Conservation (phyloP, 2,329 filamentous ascomycete species). For the Orbilia oligospora region DNA sequence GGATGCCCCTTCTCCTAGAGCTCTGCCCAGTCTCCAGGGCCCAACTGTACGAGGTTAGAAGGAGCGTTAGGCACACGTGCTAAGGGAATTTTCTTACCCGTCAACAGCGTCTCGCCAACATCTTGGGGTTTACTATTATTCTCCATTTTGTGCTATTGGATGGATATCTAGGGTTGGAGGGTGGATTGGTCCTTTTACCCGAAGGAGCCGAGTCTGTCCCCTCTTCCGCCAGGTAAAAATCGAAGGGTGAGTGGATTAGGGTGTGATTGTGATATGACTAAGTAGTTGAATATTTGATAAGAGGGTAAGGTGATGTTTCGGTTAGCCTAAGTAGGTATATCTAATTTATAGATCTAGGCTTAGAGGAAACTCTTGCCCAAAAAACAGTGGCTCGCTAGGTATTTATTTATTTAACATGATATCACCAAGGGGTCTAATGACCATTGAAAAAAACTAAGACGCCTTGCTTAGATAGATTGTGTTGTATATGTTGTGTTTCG, state of each 20-base stretch:
- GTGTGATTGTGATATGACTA: too few relatives aligned
- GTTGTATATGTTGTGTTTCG: constrained; percentile 6
- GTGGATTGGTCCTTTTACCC: too few relatives aligned
- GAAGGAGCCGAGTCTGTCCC: not conserved
- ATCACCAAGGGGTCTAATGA: too few relatives aligned
- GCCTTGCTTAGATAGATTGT: not conserved
- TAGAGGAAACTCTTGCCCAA: too few relatives aligned
- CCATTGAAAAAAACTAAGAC: not conserved
- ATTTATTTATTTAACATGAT: too few relatives aligned
- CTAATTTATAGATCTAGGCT: too few relatives aligned
- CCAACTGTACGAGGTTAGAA: constrained; percentile 72
- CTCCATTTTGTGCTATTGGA: not conserved
- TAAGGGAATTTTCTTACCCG: not conserved
- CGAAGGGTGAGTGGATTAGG: not conserved
- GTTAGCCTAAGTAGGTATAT: too few relatives aligned
- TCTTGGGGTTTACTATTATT: not conserved
- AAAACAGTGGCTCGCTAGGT: too few relatives aligned
- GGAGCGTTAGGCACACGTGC: too few relatives aligned
- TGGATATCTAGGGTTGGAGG: too few relatives aligned
- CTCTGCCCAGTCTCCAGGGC: constrained; percentile 92
- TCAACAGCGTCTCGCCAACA: not conserved
- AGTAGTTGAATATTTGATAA: too few relatives aligned
- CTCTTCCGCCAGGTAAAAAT: not conserved
- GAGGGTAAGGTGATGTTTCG: too few relatives aligned
- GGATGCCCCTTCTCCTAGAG: constrained; percentile 89